phyloP scores from a whole-genome alignment of 169 alveolate genomes.

The Eimeria zaria region DNA sequence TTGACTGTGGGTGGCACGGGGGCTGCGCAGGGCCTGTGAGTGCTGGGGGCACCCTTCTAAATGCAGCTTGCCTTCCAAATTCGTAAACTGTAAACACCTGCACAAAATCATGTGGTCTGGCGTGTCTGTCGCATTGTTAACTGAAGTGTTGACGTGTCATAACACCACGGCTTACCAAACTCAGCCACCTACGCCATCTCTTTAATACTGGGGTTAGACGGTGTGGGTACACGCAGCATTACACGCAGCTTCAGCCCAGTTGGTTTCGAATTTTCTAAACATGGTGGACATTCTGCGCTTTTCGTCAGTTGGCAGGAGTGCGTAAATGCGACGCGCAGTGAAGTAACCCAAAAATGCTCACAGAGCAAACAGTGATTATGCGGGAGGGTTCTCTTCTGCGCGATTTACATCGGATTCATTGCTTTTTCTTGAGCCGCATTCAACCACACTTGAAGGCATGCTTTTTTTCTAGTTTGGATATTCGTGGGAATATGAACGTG shows the following conservation, averaged over 20 bases:
- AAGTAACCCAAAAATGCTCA: constrained; percentile 25
- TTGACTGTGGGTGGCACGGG: constrained; percentile 44
- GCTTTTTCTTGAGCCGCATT: constrained; percentile 22
- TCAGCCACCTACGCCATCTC: constrained; percentile 28
- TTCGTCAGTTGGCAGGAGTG: constrained; percentile 33
- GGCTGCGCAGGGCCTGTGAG: constrained; percentile 13
- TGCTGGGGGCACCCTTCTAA: not conserved
- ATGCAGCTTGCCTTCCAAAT: not conserved
- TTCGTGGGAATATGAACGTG: not conserved
- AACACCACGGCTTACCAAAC: not conserved
- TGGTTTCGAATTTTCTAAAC: not conserved
- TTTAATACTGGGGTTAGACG: not conserved
- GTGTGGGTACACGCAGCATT: constrained; percentile 8
- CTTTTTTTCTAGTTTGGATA: not conserved
- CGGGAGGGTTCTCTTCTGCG: constrained; percentile 30
- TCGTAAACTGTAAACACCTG: not conserved
- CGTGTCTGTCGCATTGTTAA: not conserved
- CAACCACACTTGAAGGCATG: not conserved
- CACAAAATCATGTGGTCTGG: not conserved
- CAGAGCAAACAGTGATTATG: constrained; percentile 39
- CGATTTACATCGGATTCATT: constrained; percentile 26
- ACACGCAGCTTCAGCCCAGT: constrained; percentile 6
- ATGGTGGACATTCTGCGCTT: constrained; percentile 24
- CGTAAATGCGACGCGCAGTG: constrained; percentile 1
- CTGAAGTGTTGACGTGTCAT: not conserved